Conservation (phyloP, 2,329 filamentous ascomycete species). For the Penicillium sclerotigenum region DNA sequence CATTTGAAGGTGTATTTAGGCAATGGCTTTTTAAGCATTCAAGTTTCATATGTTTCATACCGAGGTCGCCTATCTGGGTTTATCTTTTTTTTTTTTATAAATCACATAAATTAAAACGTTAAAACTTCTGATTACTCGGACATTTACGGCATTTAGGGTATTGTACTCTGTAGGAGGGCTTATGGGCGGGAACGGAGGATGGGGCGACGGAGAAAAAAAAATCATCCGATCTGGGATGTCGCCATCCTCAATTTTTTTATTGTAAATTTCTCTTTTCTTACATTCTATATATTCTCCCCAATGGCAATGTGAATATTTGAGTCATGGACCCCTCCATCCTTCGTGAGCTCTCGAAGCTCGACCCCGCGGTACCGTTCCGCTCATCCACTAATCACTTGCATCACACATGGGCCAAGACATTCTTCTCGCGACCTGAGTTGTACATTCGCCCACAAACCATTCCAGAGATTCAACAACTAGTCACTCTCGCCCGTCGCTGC, state of each 20-base stretch:
- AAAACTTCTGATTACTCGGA: background rate
- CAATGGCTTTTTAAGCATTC: slow-evolving; percentile 1
- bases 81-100: slow-evolving; percentile 1
- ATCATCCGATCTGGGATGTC: slow-evolving; percentile 8
- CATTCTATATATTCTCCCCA: background rate
- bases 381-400: slow-evolving; percentile 70
- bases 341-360: slow-evolving; percentile 57
- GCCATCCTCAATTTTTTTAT: slow-evolving; percentile 10
- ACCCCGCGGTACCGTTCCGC: slow-evolving; percentile 70
- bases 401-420: slow-evolving; percentile 92
- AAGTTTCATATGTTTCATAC: background rate
- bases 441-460: slow-evolving; percentile 81
- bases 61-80: background rate
- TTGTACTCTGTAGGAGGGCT: background rate
- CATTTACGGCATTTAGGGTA: background rate
- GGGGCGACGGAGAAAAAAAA: background rate
- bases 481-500: slow-evolving; percentile 75
- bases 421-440: slow-evolving; percentile 82
- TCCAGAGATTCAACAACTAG: slow-evolving; percentile 76
- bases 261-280: slow-evolving; percentile 1
- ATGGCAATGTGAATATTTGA: slow-evolving; percentile 1
- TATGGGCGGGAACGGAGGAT: background rate
- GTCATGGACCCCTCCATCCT: slow-evolving; percentile 48
- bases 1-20: slow-evolving; percentile 13
- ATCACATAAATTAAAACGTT: background rate